phyloP scores from a whole-genome alignment of 129 eudicot species.

The Saussurea involucrata region DNA sequence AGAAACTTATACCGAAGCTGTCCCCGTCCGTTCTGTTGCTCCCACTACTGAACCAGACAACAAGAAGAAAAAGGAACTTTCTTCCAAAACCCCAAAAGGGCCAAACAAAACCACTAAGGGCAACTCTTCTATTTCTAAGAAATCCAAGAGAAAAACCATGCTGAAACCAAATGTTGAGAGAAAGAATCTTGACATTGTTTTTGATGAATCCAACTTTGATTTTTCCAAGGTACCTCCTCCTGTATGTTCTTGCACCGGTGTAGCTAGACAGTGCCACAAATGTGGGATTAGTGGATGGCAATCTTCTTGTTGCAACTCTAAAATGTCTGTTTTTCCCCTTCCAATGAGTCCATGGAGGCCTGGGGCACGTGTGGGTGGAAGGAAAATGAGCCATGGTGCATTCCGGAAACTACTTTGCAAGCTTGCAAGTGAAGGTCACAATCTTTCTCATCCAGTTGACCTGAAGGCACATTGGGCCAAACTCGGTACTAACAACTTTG shows the following conservation, averaged over 20 bases:
- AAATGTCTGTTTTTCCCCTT: slow-evolving; percentile 49
- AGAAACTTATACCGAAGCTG: slow-evolving; percentile 34
- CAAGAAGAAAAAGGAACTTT: slow-evolving; percentile 25
- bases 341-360: slow-evolving; percentile 52
- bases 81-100: slow-evolving; percentile 17
- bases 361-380: slow-evolving; percentile 45
- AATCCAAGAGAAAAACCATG: slow-evolving; percentile 15
- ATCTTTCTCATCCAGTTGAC: slow-evolving; percentile 50
- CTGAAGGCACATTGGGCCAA: slow-evolving; percentile 61
- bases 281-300: slow-evolving; percentile 58
- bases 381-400: slow-evolving; percentile 61
- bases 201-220: slow-evolving; percentile 32
- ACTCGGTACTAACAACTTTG: slow-evolving; percentile 60
- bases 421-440: slow-evolving; percentile 46
- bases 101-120: slow-evolving; percentile 19
- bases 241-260: slow-evolving; percentile 57
- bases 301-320: slow-evolving; percentile 52
- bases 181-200: slow-evolving; percentile 27
- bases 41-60: slow-evolving; percentile 27
- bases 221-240: slow-evolving; percentile 42
- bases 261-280: slow-evolving; percentile 50
- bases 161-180: slow-evolving; percentile 25
- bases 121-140: slow-evolving; percentile 29
- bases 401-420: slow-evolving; percentile 38
- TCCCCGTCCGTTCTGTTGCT: slow-evolving; percentile 43